Base-by-base conservation (phyloP, 495 filamentous ascomycete species). In the Aspergillus hancockii region DNA sequence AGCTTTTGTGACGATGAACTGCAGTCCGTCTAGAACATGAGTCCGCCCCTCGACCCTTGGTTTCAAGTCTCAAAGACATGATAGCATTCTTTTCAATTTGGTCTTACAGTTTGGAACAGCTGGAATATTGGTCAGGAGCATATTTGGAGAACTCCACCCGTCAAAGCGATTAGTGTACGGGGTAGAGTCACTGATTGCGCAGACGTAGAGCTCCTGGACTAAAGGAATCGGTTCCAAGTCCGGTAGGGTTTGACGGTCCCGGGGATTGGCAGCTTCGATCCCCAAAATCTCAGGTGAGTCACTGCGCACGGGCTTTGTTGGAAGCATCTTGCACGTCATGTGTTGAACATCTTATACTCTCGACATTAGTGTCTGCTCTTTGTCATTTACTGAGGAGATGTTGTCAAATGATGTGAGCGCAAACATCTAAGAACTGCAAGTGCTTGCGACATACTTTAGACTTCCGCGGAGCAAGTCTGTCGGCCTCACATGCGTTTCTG, bases 11-110 rank as follows among this genome's bases (percentile, higher is more conserved):
- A 10, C 41, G 51, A 23, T 36, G 32, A 53, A 53, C 32, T 54
- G 19, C 22, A 41, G 50, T 45, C 22, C 40, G 58, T 60, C 52
- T 55, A 60, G 58, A 60, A 60, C 52, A 13, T 60, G 45, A 60
- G 19, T 55, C 58, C 51, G 45, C 58, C 14, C 16, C 13, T 28
- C 9, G 41, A 40, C 28, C 52, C 52, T 51, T 50, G 31, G 52
- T 50, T 51, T 16, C 22, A 19, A 40, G 52, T 43, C 47, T 23
- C 25, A 31, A 43, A 40, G 38, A 41, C 43, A 54, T 60, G 41
- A 54, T 51, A 60, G 49, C 52, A 54, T 59, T 32, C n/a, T 52
- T 49, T 45, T 49, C 36, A n/a, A 32, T 46, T 31, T 32, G 8
- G 40, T 2, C 1, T 21, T 7, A 43, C 14, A 43, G 2, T 9